Evolutionary conservation across 2,329 filamentous ascomycete species (phyloP).

Genomic region (Alternaria sp.): DNA sequence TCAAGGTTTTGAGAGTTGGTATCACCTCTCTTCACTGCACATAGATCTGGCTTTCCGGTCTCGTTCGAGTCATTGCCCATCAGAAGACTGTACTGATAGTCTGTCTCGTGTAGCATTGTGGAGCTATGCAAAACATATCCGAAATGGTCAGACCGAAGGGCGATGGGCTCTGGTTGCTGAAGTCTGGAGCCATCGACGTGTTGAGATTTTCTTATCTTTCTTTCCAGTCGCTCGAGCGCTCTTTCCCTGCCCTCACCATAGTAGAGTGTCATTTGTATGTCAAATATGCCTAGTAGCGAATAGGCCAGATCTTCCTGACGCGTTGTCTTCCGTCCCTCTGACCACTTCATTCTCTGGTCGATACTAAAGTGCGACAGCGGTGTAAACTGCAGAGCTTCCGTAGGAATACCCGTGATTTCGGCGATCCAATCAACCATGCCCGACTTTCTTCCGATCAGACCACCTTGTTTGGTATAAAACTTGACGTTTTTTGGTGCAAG

Average conservation of each 20-base stretch:
- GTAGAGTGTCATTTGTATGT: background rate
- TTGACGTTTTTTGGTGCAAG: slow-evolving; percentile 22
- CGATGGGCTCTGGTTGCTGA: rapidly evolving
- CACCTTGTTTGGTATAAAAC: slow-evolving; percentile 19
- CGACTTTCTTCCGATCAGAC: slow-evolving; percentile 13
- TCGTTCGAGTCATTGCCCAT: background rate
- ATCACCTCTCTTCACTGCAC: background rate
- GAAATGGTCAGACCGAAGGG: background rate
- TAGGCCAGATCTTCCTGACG: slow-evolving; percentile 12
- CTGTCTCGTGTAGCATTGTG: background rate
- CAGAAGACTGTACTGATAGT: rapidly evolving
- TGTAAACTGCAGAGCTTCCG: slow-evolving; percentile 3
- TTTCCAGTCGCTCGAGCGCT: slow-evolving; percentile 21
- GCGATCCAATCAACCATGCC: slow-evolving; percentile 5
- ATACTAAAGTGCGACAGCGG: slow-evolving; percentile 13
- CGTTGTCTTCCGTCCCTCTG: slow-evolving; percentile 20
- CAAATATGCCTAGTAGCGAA: slow-evolving; percentile 18
- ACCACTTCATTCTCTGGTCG: slow-evolving; percentile 18
- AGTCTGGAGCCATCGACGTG: too few species aligned
- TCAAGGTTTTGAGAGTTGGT: background rate
- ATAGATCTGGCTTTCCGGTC: background rate
- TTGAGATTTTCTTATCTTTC: slow-evolving; percentile 8
- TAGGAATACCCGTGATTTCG: slow-evolving; percentile 16
- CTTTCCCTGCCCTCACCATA: slow-evolving; percentile 15
- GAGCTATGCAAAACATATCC: rapidly evolving